These are phyloP conservation scores for Patellifolia procumbens DNA, from an alignment of 179 eudicot genomes.

Conservation along the genomic window DNA sequence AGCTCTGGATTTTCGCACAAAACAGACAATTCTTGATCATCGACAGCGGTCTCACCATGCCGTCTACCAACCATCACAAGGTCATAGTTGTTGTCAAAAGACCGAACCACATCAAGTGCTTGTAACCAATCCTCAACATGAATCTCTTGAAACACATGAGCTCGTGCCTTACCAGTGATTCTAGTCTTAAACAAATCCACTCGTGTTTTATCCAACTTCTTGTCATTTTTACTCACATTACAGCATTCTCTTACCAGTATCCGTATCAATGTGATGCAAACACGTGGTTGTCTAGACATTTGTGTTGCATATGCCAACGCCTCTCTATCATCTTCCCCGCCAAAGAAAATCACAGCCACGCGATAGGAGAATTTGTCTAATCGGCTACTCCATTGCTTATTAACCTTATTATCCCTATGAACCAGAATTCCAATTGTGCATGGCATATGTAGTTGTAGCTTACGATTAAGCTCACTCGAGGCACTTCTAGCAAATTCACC, in stretches of 20 bases:
- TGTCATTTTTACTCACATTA: neutral
- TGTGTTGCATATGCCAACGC: constrained; percentile 32
- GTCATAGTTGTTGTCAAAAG: constrained; percentile 40
- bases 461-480: constrained; percentile 21
- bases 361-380: neutral
- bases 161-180: constrained; percentile 1
- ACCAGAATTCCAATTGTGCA: constrained; percentile 35
- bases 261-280: constrained; percentile 21
- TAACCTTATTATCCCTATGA: constrained; percentile 13
- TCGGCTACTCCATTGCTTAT: neutral
- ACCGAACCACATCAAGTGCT: constrained; percentile 33
- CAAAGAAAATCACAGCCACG: constrained; percentile 26
- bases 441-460: constrained; percentile 25
- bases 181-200: constrained; percentile 25
- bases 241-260: constrained; percentile 3
- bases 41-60: constrained; percentile 22
- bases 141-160: constrained; percentile 33
- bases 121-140: constrained; percentile 46
- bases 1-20: constrained; percentile 33
- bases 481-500: neutral
- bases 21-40: constrained; percentile 10
- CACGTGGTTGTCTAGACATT: constrained; percentile 27
- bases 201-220: neutral
- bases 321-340: constrained; percentile 39
- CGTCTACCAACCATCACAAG: constrained; percentile 47